These are phyloP conservation scores for Cyberlindnera maclurae DNA, from an alignment of 805 yeast genomes.

Conservation along the genomic window DNA sequence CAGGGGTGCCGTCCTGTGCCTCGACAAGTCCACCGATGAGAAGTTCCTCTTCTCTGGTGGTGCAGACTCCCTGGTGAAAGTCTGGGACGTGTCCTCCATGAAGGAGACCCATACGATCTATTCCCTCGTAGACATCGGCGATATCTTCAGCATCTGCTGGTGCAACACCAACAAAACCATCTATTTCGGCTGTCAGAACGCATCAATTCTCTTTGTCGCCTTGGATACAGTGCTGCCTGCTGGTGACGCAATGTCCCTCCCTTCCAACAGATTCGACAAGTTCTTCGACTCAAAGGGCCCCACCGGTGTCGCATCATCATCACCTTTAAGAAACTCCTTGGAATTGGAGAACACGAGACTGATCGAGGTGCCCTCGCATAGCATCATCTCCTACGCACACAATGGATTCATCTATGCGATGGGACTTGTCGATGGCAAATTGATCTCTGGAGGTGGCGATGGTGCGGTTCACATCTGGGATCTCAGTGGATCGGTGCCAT, in stretches of 20 bases:
- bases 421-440: slow-evolving; percentile 21
- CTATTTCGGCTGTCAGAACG: slow-evolving; percentile 89
- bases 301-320: slow-evolving; percentile 37
- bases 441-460: slow-evolving; percentile 84
- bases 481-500: slow-evolving; percentile 19
- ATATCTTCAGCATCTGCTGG: slow-evolving; percentile 79
- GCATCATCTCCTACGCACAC: slow-evolving; percentile 78
- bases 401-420: slow-evolving; percentile 83
- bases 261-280: slow-evolving; percentile 65
- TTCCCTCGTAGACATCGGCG: slow-evolving; percentile 85
- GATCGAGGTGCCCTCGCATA: slow-evolving; percentile 60
- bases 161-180: slow-evolving; percentile 50
- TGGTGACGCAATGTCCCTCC: slow-evolving; percentile 34
- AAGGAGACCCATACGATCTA: slow-evolving; percentile 65
- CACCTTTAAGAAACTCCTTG: not conserved
- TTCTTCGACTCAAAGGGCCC: slow-evolving; percentile 92
- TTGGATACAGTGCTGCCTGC: slow-evolving; percentile 22
- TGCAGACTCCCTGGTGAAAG: slow-evolving; percentile 80
- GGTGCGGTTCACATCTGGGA: slow-evolving; percentile 83
- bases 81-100: slow-evolving; percentile 59
- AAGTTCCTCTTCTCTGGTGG: slow-evolving; percentile 74
- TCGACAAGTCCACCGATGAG: slow-evolving; percentile 48
- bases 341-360: slow-evolving; percentile 26
- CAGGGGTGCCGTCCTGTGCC: slow-evolving; percentile 66
- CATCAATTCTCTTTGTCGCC: slow-evolving; percentile 71